Evolutionary conservation across 257 asterid genomes (phyloP), one percentile per base, ranked within the genome.

Genomic region (Solanum piurae): DNA sequence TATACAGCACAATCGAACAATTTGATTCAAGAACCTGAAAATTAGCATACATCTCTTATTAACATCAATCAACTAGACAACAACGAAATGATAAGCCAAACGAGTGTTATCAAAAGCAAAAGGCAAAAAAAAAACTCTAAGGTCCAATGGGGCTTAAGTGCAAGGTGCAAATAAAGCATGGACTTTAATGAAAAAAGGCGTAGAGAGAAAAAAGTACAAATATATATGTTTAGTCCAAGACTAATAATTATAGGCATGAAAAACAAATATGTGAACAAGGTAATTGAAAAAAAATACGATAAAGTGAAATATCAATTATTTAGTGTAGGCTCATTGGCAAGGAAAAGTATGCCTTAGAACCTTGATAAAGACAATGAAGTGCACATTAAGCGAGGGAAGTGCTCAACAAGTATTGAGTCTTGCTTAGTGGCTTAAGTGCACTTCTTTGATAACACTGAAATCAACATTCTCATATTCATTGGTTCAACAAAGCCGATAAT

Each of bases 21-120:
- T 49, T 49, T 36, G 95, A 86, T 83, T 66, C 82, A 88, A 86
- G 84, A 90, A 93, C 98, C 98, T 95, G 98, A 90, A 95, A 91
- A 86, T 83, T 58, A 88, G 42, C 71, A 77, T 18, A 40, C 27
- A 75, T 44, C 69, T 36, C 79, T 82, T 74, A 83, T 68, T 40
- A 33, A 36, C 66, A 55, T 72, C 85, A 82, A 12, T 82, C 40
- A 72, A 29, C 62, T 37, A 40, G 29, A 38, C 60, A 73, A 31
- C 66, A 64, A 44, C 7, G 14, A 40, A 49, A 44, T 23, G n/a
- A 18, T 44, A 79, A 79, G 52, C 38, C 66, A 68, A 68, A 29
- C 37, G 37, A 68, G 10, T 68, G 36, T 68, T 27, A 68, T 12
- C 23, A 68, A 68, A 68, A 68, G 75, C 37, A 68, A 68, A 68